Conservation (phyloP, 805 yeast species). For the Dipodascus geniculatus region DNA sequence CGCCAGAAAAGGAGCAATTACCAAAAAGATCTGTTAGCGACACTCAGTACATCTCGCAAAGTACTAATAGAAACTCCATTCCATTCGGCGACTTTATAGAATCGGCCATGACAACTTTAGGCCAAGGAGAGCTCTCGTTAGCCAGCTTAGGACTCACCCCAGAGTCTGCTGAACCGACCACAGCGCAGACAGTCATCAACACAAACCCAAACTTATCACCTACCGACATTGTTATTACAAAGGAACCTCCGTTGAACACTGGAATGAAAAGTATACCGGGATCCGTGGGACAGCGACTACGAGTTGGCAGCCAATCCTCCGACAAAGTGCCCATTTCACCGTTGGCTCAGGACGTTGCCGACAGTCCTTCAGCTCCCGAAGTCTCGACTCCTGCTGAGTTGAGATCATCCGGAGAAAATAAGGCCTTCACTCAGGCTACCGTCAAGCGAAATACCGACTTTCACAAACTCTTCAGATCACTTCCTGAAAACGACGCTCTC, state of each 20-base stretch:
- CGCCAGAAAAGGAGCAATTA: not conserved
- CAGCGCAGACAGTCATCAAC: not conserved
- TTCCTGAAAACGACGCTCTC: conserved; percentile 59
- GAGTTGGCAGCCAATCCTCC: not conserved
- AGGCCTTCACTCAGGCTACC: not conserved
- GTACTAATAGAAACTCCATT: not conserved
- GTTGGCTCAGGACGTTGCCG: not conserved
- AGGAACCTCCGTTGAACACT: not conserved
- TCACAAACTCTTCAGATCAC: conserved; percentile 57
- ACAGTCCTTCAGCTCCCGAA: not conserved
- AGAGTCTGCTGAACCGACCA: not conserved
- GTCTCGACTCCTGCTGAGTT: not conserved
- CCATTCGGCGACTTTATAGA: not conserved
- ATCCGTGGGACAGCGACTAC: not conserved
- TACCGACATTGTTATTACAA: not conserved
- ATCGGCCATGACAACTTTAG: conserved; percentile 10
- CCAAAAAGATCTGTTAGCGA: not conserved
- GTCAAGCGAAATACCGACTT: conserved; percentile 58
- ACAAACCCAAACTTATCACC: not conserved
- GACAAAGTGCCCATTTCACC: not conserved
- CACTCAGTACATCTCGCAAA: not conserved
- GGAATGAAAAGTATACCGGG: not conserved
- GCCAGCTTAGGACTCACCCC: conserved; percentile 14
- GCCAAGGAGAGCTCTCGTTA: conserved; percentile 24
- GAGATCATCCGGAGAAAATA: not conserved